Evolutionary conservation across 2,329 filamentous ascomycete genomes (phyloP).

Genomic region (Colletotrichum sp.): DNA sequence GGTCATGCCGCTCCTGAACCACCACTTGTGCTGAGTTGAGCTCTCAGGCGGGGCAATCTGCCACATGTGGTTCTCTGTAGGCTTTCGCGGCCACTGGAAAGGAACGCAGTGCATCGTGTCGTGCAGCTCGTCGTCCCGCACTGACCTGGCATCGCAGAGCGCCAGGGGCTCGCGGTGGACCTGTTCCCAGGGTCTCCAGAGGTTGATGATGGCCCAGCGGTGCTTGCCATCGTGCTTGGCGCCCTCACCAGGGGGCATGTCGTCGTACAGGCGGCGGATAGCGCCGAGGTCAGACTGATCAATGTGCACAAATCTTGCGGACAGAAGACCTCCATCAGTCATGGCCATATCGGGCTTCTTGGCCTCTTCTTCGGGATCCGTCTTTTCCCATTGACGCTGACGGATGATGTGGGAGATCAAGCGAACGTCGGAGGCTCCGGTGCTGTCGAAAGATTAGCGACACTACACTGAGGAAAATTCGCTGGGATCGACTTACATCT

Average conservation of each 20-base stretch:
- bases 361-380: neutral
- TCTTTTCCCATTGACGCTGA: neutral
- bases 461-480: no score
- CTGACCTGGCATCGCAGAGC: conserved; percentile 39
- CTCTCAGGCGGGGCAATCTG: conserved; percentile 31
- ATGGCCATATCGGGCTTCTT: conserved; percentile 8
- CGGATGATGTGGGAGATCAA: conserved; percentile 5
- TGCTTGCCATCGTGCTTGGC: conserved; percentile 5
- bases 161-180: conserved; percentile 47
- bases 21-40: conserved; percentile 48
- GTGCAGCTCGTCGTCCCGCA: conserved; percentile 40
- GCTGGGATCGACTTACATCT: neutral
- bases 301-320: conserved; percentile 47
- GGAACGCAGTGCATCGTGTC: conserved; percentile 8
- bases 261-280: neutral
- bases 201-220: conserved; percentile 26
- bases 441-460: neutral
- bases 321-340: neutral
- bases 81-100: conserved; percentile 30
- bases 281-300: conserved; percentile 58
- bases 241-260: neutral
- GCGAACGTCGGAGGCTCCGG: neutral
- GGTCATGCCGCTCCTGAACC: conserved; percentile 54
- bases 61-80: conserved; percentile 37
- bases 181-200: conserved; percentile 53